phyloP scores from a whole-genome alignment of 805 yeast species.

The Saccharomyces mikatae region DNA sequence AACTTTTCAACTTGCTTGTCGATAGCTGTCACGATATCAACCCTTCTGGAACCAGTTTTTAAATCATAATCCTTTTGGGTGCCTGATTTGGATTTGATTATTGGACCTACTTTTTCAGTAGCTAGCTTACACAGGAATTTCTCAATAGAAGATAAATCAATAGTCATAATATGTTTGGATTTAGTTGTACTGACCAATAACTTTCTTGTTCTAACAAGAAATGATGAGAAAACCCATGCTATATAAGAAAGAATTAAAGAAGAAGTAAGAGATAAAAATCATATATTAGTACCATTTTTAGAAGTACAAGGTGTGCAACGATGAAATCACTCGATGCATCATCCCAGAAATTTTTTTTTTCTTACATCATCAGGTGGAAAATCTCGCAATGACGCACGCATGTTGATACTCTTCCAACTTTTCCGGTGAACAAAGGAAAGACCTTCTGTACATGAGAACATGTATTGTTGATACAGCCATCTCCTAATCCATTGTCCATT shows the following conservation, averaged over 20 bases:
- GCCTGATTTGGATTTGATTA: constrained; percentile 44
- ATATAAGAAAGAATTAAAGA: background rate
- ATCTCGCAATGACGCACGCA: background rate
- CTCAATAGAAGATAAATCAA: constrained; percentile 23
- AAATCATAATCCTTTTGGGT: constrained; percentile 27
- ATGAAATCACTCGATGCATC: background rate
- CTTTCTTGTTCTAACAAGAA: background rate
- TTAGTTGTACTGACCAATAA: background rate
- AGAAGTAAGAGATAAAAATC: background rate
- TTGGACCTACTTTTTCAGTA: constrained; percentile 34
- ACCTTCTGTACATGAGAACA: background rate
- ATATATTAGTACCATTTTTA: background rate
- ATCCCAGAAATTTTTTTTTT: background rate
- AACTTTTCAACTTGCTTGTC: constrained; percentile 48
- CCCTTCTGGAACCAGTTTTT: constrained; percentile 34
- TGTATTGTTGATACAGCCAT: background rate
- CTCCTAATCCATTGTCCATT: background rate
- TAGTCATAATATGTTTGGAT: constrained; percentile 6
- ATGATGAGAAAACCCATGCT: no score
- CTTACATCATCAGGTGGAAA: background rate
- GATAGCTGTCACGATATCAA: constrained; percentile 57
- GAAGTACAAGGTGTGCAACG: background rate
- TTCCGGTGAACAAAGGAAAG: background rate
- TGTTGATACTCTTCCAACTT: background rate
- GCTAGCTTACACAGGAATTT: constrained; percentile 22